These are phyloP conservation scores for Mycena floridula DNA, from an alignment of 768 basidiomycete genomes.

Conservation along the genomic window DNA sequence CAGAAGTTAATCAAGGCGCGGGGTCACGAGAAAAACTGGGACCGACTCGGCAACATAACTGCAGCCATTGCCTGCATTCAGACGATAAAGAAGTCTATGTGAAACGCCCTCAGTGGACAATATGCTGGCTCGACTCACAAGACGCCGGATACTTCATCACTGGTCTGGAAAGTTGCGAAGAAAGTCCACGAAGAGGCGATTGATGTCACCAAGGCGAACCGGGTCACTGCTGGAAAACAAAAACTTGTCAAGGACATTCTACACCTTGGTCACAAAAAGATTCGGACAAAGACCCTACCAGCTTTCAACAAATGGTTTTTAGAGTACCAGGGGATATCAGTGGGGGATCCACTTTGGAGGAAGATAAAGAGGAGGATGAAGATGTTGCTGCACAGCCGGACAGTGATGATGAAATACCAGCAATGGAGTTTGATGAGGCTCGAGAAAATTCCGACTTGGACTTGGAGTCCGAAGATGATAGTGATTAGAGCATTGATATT, in stretches of 20 bases:
- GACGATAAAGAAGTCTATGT: not conserved
- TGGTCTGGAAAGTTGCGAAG: constrained; percentile 6
- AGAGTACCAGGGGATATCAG: not conserved
- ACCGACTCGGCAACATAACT: constrained; percentile 5
- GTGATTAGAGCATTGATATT: not conserved
- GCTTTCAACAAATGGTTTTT: not conserved
- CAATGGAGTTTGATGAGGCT: not conserved
- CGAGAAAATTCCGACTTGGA: not conserved
- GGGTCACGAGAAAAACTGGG: not conserved
- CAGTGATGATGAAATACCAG: not conserved
- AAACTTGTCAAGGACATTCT: not conserved
- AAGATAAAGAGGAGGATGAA: not conserved
- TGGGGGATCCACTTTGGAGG: not conserved
- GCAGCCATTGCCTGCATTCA: not conserved
- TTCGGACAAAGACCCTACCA: not conserved
- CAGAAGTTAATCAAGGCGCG: constrained; percentile 7
- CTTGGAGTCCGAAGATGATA: not conserved
- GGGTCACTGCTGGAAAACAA: not conserved
- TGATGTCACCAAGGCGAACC: not conserved
- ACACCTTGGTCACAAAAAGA: not conserved
- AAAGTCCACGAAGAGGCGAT: not conserved
- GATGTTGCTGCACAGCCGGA: not conserved
- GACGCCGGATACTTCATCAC: not conserved
- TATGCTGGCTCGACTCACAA: constrained; percentile 2
- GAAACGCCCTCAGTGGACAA: not conserved